Conservation (phyloP, 2,329 filamentous ascomycete species). For the Ploettnerulaceae sp. region DNA sequence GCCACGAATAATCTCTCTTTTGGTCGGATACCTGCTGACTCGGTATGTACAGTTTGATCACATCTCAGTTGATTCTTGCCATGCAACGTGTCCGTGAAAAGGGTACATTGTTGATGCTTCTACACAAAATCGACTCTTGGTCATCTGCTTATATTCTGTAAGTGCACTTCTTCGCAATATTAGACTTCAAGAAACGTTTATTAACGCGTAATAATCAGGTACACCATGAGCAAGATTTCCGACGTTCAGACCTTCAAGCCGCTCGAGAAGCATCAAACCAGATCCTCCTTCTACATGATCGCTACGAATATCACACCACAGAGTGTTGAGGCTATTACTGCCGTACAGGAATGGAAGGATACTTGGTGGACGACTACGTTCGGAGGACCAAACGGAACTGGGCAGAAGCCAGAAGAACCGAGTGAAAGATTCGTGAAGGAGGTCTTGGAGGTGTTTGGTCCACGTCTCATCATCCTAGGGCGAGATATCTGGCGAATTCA, state of each 20-base stretch:
- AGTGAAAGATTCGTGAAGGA: neutral
- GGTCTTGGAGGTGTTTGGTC: neutral
- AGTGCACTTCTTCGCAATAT: constrained; percentile 6
- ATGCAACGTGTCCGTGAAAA: constrained; percentile 20
- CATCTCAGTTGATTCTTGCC: constrained; percentile 26
- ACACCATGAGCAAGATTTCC: neutral
- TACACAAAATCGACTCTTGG: constrained; percentile 16
- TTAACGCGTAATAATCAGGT: constrained; percentile 8
- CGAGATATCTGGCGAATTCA: constrained; percentile 14
- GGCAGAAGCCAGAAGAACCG: neutral
- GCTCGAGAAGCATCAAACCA: neutral
- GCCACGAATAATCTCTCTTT: neutral
- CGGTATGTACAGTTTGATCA: constrained; percentile 2
- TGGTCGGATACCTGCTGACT: neutral
- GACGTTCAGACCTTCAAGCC: constrained; percentile 11
- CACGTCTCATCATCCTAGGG: constrained; percentile 5
- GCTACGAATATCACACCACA: constrained; percentile 16
- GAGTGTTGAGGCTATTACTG: constrained; percentile 4
- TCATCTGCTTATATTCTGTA: constrained; percentile 11
- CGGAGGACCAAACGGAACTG: constrained; percentile 11
- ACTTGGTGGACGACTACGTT: constrained; percentile 22
- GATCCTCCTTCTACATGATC: constrained; percentile 7
- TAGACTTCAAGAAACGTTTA: too few relatives aligned
- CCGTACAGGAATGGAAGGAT: constrained; percentile 18
- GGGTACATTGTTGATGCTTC: constrained; percentile 15